Evolutionary conservation across 805 yeast genomes (phyloP).

Genomic region (Tetrapisispora taiwanensis): DNA sequence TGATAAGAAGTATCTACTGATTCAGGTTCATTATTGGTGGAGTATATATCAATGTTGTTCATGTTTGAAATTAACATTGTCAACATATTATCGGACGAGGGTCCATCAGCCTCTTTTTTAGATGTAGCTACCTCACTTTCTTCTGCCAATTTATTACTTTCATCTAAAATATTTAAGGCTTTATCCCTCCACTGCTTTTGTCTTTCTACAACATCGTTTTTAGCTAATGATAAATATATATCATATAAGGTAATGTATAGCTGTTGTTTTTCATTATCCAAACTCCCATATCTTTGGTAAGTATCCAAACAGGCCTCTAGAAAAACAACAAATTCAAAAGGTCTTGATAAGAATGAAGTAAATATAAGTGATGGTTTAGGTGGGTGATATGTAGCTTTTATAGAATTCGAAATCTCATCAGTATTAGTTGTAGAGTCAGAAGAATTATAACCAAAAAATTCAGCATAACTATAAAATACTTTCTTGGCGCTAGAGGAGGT

Average conservation of each 20-base stretch:
- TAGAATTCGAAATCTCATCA: constrained; percentile 2
- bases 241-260: constrained; percentile 73
- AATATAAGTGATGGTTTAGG: constrained; percentile 85
- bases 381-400: constrained; percentile 72
- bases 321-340: constrained; percentile 81
- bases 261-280: constrained; percentile 55
- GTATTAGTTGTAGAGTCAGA: constrained; percentile 13
- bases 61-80: constrained; percentile 32
- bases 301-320: constrained; percentile 82
- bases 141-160: constrained; percentile 32
- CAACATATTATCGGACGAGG: constrained; percentile 21
- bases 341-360: constrained; percentile 76
- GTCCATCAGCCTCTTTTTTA: constrained; percentile 5
- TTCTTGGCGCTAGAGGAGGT: constrained; percentile 9
- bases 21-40: constrained; percentile 34
- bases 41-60: constrained; percentile 31
- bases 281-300: constrained; percentile 66
- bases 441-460: constrained; percentile 48
- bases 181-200: constrained; percentile 51
- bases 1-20: constrained; percentile 14
- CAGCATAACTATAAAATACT: constrained; percentile 44
- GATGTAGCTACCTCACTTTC: constrained; percentile 3
- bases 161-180: constrained; percentile 44
- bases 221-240: constrained; percentile 58
- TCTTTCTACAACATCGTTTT: constrained; percentile 29